Conservation (phyloP, 2,329 filamentous ascomycete genomes). For the Colletotrichum tamarilloi region DNA sequence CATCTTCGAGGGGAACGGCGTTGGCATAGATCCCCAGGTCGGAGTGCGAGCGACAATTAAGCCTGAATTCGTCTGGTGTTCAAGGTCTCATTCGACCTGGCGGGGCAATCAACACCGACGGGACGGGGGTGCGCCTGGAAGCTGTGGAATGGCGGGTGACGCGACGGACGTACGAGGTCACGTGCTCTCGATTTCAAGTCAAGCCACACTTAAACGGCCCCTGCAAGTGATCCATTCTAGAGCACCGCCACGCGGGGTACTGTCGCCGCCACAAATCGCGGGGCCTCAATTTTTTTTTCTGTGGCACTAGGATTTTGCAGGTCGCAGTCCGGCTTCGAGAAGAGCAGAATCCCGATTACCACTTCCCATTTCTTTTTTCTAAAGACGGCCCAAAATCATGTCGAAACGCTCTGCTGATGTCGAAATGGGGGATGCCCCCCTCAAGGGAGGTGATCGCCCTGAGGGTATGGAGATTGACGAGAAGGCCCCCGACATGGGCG, state of each 20-base stretch:
- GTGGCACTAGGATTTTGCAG: slow-evolving; percentile 13
- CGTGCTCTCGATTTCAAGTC: not conserved
- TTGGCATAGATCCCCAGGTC: not conserved
- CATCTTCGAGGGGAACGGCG: slow-evolving; percentile 4
- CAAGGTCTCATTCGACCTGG: not conserved
- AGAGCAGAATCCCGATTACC: not conserved
- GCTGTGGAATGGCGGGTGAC: not conserved
- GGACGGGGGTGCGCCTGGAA: not conserved
- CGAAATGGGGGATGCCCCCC: slow-evolving; percentile 57
- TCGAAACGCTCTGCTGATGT: slow-evolving; percentile 69
- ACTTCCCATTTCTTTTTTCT: not conserved
- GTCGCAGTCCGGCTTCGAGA: not conserved
- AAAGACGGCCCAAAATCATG: slow-evolving; percentile 52
- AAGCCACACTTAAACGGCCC: slow-evolving; percentile 15
- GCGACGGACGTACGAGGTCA: slow-evolving; percentile 24
- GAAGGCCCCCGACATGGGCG: slow-evolving; percentile 68
- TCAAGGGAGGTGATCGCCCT: slow-evolving; percentile 71
- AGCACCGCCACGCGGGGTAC: slow-evolving; percentile 34
- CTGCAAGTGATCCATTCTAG: not conserved
- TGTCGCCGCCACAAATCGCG: slow-evolving; percentile 34
- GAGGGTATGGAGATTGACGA: slow-evolving; percentile 75
- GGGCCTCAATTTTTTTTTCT: slow-evolving; percentile 28
- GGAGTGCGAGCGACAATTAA: not conserved
- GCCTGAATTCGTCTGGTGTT: not conserved
- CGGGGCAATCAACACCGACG: slow-evolving; percentile 28